A percentile compares a stretch with the other conserved stretches of the same genome.
phyloP scores from a whole-genome alignment of 2,329 filamentous ascomycete genomes.

The Dactylellina drechsleri region DNA sequence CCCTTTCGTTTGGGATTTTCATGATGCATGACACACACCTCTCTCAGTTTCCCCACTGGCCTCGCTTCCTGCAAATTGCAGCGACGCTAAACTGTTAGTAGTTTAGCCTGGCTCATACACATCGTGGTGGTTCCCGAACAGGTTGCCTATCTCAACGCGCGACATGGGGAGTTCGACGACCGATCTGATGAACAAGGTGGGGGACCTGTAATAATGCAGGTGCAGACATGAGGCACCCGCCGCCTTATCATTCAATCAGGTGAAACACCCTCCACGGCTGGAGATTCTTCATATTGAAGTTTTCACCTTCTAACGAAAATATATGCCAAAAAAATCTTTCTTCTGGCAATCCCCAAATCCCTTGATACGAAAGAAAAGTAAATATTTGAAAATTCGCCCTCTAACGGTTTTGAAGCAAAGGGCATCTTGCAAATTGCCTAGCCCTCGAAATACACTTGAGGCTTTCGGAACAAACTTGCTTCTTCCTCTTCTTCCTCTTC shows the following conservation, averaged over 20 bases:
- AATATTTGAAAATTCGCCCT: neutral
- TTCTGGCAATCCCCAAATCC: neutral
- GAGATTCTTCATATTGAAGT: neutral
- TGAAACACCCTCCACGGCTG: neutral
- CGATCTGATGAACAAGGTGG: constrained; percentile 15
- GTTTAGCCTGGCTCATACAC: constrained; percentile 16
- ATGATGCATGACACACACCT: constrained; percentile 21
- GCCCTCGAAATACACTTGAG: constrained; percentile 2
- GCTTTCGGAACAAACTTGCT: constrained; percentile 3
- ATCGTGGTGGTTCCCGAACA: constrained; percentile 11
- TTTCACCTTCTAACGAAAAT: neutral
- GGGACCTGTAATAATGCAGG: constrained; percentile 1
- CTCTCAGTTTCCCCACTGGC: constrained; percentile 5
- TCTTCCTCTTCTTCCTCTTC: constrained; percentile 10
- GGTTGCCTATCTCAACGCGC: constrained; percentile 18
- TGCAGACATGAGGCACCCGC: neutral
- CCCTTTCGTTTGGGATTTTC: constrained; percentile 22
- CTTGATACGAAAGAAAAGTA: neutral
- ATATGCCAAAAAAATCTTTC: neutral
- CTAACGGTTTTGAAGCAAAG: neutral
- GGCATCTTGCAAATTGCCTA: neutral
- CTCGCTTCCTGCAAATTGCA: constrained; percentile 6
- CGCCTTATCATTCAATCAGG: constrained; percentile 11
- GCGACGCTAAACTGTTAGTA: constrained; percentile 4
- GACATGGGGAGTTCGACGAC: constrained; percentile 9